A percentile compares a stretch with the other conserved stretches of the same genome.
Evolutionary conservation across 2,329 filamentous ascomycete species (phyloP).

Genomic region (Monosporascus sp.): DNA sequence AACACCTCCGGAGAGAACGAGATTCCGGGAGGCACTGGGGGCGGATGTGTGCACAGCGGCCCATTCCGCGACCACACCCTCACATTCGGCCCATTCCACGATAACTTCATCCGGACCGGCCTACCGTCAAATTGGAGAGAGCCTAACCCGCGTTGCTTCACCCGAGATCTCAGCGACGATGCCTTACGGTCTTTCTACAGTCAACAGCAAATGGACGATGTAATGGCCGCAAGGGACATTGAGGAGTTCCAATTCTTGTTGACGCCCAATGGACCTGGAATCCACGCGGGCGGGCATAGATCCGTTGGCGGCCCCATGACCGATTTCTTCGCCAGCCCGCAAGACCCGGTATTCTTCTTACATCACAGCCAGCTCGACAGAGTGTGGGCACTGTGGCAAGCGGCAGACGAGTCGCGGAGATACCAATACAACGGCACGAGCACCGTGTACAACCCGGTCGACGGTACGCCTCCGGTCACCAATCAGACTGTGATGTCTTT

Average conservation of each 20-base stretch:
- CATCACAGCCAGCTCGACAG: too few species aligned
- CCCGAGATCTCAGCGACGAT: neutral
- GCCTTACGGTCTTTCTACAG: neutral
- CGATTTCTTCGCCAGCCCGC: neutral
- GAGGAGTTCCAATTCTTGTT: neutral
- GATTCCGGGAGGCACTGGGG: constrained; percentile 18
- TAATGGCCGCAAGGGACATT: neutral
- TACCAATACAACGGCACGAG: neutral
- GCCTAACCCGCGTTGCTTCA: neutral
- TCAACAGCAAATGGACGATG: neutral
- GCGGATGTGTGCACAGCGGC: constrained; percentile 18
- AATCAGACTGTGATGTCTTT: neutral
- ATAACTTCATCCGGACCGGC: constrained; percentile 10
- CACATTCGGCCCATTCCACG: constrained; percentile 14
- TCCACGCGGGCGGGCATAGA: neutral
- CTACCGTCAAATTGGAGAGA: constrained; percentile 5
- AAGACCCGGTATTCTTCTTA: neutral
- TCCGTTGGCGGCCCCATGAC: neutral
- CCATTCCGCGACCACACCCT: constrained; percentile 17
- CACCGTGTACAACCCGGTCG: neutral
- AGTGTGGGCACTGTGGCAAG: too few species aligned
- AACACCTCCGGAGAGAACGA: neutral
- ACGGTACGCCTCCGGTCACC: neutral
- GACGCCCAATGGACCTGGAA: neutral
- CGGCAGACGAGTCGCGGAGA: neutral